These are phyloP conservation scores for Bipolaris bicolor DNA, from an alignment of 2,329 filamentous ascomycete genomes.

Conservation along the genomic window DNA sequence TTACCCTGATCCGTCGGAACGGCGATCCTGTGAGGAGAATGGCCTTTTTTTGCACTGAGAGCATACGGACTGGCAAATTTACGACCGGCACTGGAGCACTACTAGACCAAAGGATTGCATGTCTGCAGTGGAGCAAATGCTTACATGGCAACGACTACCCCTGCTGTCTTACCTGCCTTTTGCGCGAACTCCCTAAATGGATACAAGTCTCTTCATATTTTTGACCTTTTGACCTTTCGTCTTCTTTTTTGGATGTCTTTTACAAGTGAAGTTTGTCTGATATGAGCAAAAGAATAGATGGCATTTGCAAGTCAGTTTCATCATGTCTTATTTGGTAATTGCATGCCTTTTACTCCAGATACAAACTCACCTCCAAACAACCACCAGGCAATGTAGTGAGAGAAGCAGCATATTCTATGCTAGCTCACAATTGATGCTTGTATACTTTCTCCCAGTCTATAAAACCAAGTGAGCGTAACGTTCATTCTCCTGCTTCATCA, in stretches of 20 bases:
- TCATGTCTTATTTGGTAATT: neutral
- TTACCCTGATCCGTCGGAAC: neutral
- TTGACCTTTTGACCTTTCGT: neutral
- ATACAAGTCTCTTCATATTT: conserved; percentile 7
- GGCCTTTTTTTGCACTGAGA: conserved; percentile 10
- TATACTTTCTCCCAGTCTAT: too few species aligned
- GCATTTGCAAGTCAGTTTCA: too few species aligned
- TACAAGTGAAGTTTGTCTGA: neutral
- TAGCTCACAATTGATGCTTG: too few species aligned
- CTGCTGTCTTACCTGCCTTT: conserved; percentile 32
- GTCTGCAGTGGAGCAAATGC: conserved; percentile 18
- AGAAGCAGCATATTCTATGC: neutral
- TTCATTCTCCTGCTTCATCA: neutral
- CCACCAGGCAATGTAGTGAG: neutral
- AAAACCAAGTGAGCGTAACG: too few species aligned
- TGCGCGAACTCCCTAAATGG: conserved; percentile 23
- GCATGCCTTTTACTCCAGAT: neutral
- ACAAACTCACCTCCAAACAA: neutral
- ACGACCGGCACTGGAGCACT: conserved; percentile 29
- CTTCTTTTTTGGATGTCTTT: neutral
- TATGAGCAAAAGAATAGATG: too few species aligned
- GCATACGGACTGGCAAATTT: conserved; percentile 18
- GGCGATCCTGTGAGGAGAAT: conserved; percentile 1
- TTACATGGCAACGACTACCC: conserved; percentile 25
- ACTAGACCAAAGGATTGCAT: conserved; percentile 23